Percentiles rank a stretch among this genome's conserved stretches.
Evolutionary conservation across 495 filamentous ascomycete genomes (phyloP).

Genomic region (Penicillium turbatum): DNA sequence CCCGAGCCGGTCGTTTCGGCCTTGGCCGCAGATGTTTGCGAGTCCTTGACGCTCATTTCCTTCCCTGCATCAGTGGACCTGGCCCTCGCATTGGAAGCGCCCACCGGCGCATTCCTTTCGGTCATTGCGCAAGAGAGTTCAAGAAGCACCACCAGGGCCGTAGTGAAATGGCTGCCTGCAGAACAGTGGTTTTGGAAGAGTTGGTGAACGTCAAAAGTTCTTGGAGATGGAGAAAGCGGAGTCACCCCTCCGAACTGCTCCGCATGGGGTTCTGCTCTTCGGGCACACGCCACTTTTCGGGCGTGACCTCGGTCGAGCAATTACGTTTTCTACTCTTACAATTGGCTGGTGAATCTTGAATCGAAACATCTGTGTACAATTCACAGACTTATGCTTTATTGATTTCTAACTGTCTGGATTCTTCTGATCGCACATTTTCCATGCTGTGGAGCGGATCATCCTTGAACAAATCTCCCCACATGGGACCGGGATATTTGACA

Average conservation of each 20-base stretch:
- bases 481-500: background rate
- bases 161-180: conserved; percentile 33
- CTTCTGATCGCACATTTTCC: background rate
- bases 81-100: conserved; percentile 23
- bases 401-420: background rate
- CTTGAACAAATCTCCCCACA: background rate
- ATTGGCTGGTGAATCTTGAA: background rate
- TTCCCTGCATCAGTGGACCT: conserved; percentile 19
- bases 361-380: background rate
- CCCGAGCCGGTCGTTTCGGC: conserved; percentile 34
- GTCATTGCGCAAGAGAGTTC: conserved; percentile 28
- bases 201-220: conserved; percentile 19
- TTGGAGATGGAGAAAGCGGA: conserved; percentile 27
- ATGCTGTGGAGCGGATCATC: background rate
- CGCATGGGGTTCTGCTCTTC: conserved; percentile 28
- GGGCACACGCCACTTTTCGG: conserved; percentile 6
- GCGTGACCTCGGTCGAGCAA: conserved; percentile 10
- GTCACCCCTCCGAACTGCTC: conserved; percentile 38
- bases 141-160: conserved; percentile 16
- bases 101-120: conserved; percentile 32
- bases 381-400: background rate
- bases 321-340: conserved; percentile 7
- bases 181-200: conserved; percentile 11
- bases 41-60: conserved; percentile 32
- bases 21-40: conserved; percentile 35